Percentiles rank a stretch among this genome's conserved stretches.
Evolutionary conservation across 1,139 yeast species (phyloP).

Genomic region (Blastobotrys persicus): DNA sequence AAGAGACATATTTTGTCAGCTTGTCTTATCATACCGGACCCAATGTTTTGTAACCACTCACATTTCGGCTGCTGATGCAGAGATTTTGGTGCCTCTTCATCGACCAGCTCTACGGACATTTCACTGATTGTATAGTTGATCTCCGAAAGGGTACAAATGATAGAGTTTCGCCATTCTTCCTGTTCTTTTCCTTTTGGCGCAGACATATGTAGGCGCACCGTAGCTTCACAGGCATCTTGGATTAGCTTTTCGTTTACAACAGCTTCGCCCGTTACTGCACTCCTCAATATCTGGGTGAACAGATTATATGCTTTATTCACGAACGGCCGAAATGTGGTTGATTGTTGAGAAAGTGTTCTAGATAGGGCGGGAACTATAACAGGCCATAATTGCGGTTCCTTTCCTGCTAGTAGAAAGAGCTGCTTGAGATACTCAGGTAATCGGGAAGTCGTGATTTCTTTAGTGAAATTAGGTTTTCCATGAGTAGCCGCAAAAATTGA

Average conservation of each 20-base stretch:
- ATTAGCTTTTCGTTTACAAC: slow-evolving; percentile 43
- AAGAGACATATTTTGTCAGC: slow-evolving; percentile 24
- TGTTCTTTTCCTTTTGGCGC: slow-evolving; percentile 47
- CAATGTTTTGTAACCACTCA: slow-evolving; percentile 1
- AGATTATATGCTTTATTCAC: slow-evolving; percentile 57
- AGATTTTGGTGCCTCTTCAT: slow-evolving; percentile 22
- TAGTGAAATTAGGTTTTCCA: slow-evolving; percentile 79
- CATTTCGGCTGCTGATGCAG: not conserved
- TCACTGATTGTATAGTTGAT: slow-evolving; percentile 25
- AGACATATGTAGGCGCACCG: slow-evolving; percentile 62
- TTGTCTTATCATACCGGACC: slow-evolving; percentile 7
- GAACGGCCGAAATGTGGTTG: slow-evolving; percentile 81
- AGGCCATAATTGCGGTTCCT: slow-evolving; percentile 38
- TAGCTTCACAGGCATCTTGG: slow-evolving; percentile 46
- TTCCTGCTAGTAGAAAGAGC: slow-evolving; percentile 43
- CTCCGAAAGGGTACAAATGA: slow-evolving; percentile 26
- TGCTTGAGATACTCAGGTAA: slow-evolving; percentile 60
- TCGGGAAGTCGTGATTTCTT: slow-evolving; percentile 82
- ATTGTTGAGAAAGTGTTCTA: slow-evolving; percentile 53
- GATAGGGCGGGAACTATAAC: slow-evolving; percentile 50
- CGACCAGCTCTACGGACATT: slow-evolving; percentile 21
- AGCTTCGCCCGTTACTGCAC: slow-evolving; percentile 13
- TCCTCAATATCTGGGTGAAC: slow-evolving; percentile 34
- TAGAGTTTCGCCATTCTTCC: slow-evolving; percentile 36
- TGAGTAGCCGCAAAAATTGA: slow-evolving; percentile 55